Evolutionary conservation across 148 eudicot genomes (phyloP).

Genomic region (Silene latifolia): DNA sequence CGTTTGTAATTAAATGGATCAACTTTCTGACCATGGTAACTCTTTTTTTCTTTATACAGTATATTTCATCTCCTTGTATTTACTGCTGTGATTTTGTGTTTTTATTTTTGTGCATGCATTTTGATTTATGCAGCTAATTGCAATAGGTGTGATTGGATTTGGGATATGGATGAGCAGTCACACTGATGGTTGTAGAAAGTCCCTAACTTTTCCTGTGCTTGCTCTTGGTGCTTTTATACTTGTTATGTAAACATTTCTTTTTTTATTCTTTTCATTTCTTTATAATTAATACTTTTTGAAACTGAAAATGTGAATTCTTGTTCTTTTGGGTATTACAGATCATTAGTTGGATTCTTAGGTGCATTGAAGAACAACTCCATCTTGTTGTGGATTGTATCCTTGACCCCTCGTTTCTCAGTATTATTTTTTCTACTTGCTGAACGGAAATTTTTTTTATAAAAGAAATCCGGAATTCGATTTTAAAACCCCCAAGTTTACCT

Average conservation of each 20-base stretch:
- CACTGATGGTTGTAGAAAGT: conserved; percentile 78
- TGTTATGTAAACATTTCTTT: conserved; percentile 54
- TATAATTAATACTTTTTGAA: not conserved
- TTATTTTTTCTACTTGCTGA: not conserved
- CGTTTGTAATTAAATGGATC: conserved; percentile 83
- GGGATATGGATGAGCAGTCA: conserved; percentile 92
- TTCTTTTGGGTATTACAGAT: conserved; percentile 44
- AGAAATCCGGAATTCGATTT: too few species aligned
- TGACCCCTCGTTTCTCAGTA: not conserved
- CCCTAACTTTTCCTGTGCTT: conserved; percentile 89
- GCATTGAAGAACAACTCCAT: conserved; percentile 85
- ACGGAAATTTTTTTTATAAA: conserved; percentile 9
- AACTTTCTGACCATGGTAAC: conserved; percentile 79
- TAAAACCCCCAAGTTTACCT: too few species aligned
- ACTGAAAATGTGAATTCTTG: not conserved
- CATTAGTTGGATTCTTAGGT: conserved; percentile 82
- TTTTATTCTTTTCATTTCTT: not conserved
- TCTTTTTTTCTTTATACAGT: not conserved
- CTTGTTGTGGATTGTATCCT: conserved; percentile 92
- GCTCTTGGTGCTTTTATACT: conserved; percentile 83
- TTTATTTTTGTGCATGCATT: too few species aligned
- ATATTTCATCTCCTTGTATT: not conserved
- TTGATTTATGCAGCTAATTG: conserved; percentile 56
- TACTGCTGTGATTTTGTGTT: not conserved
- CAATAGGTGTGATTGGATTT: conserved; percentile 68